Conservation (phyloP, 306 rosid genomes). For the Gastrolobium villosum region DNA sequence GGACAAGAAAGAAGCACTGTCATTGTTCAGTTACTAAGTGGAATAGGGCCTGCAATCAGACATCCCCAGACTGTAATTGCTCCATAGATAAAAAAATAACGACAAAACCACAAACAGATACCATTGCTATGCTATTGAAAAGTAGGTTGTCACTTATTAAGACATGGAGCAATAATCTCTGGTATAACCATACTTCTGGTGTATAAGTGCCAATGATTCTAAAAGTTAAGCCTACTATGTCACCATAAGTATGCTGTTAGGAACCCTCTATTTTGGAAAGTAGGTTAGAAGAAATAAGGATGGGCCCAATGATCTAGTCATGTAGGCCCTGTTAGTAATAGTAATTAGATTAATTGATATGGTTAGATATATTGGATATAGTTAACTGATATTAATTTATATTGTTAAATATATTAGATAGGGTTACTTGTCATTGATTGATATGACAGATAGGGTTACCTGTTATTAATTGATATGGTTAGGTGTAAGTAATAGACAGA, state of each 20-base stretch:
- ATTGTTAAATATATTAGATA: too few species aligned
- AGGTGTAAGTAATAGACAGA: too few species aligned
- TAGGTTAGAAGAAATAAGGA: too few species aligned
- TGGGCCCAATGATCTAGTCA: too few species aligned
- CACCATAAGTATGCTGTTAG: background rate
- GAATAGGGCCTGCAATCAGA: conserved; percentile 19
- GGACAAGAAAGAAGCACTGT: conserved; percentile 26
- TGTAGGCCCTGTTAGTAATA: too few species aligned
- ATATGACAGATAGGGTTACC: too few species aligned
- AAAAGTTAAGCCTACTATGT: background rate
- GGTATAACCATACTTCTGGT: conserved; percentile 26
- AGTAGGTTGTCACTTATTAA: conserved; percentile 13
- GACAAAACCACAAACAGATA: conserved; percentile 10
- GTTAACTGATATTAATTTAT: too few species aligned
- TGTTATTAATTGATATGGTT: too few species aligned
- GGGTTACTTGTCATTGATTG: too few species aligned
- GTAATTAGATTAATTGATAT: too few species aligned
- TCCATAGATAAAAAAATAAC: conserved; percentile 2
- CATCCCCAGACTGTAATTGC: conserved; percentile 17
- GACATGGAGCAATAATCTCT: conserved; percentile 22
- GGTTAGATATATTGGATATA: too few species aligned
- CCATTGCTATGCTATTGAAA: conserved; percentile 19
- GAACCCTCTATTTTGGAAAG: too few species aligned
- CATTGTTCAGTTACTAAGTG: conserved; percentile 35
- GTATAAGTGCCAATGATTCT: conserved; percentile 14